phyloP scores from a whole-genome alignment of 495 filamentous ascomycete species.

The Talaromyces borbonicus region DNA sequence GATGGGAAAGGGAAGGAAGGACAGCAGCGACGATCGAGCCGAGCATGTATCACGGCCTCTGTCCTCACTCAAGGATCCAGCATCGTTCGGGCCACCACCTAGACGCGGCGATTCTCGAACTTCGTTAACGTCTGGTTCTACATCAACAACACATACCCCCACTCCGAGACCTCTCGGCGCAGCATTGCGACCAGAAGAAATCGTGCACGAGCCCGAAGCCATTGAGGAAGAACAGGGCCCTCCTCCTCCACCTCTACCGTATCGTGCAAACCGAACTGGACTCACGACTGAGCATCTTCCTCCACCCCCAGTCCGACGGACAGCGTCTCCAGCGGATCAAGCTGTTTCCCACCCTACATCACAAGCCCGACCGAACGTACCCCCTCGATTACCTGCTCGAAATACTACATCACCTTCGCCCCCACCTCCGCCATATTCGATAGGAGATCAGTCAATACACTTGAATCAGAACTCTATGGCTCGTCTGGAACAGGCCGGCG shows the following conservation, averaged over 20 bases:
- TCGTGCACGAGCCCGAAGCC: conserved; percentile 24
- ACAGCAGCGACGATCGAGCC: conserved; percentile 19
- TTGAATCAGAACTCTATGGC: conserved; percentile 60
- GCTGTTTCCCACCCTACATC: conserved; percentile 20
- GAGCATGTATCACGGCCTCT: conserved; percentile 58
- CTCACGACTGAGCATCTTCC: conserved; percentile 59
- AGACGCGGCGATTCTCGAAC: conserved; percentile 52
- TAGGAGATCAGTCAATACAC: conserved; percentile 26
- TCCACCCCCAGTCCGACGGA: conserved; percentile 54
- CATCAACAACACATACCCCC: conserved; percentile 38
- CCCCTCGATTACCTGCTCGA: conserved; percentile 69
- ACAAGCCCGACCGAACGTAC: conserved; percentile 45
- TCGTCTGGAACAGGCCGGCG: conserved; percentile 64
- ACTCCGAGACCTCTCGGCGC: conserved; percentile 40
- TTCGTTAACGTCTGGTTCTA: conserved; percentile 17
- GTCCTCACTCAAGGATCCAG: conserved; percentile 71
- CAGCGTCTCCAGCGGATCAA: conserved; percentile 35
- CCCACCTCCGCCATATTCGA: conserved; percentile 45
- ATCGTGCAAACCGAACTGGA: conserved; percentile 60
- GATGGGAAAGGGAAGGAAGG: conserved; percentile 45
- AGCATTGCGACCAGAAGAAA: conserved; percentile 30
- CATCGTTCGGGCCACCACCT: conserved; percentile 77
- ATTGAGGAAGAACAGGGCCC: conserved; percentile 32
- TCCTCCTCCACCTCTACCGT: conserved; percentile 52
- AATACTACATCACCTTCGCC: conserved; percentile 29